phyloP scores from a whole-genome alignment of 2,329 filamentous ascomycete genomes.

The Incumbomyces delicatus region DNA sequence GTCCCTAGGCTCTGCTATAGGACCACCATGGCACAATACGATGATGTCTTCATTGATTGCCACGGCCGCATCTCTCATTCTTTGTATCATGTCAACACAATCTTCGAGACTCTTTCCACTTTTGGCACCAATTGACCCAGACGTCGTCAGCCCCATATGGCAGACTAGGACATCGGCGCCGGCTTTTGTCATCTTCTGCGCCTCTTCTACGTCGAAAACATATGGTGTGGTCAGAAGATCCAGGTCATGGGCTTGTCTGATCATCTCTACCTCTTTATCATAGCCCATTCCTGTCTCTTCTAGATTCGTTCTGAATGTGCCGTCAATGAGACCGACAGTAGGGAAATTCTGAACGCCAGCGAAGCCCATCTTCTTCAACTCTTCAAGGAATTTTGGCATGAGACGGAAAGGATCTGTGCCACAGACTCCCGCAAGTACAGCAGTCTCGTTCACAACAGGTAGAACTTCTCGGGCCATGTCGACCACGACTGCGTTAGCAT shows the following conservation, averaged over 20 bases:
- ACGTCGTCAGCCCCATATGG: slow-evolving; percentile 59
- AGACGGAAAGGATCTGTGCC: slow-evolving; percentile 59
- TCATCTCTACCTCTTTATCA: slow-evolving; percentile 56
- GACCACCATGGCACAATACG: slow-evolving; percentile 61
- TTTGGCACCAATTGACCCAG: slow-evolving; percentile 54
- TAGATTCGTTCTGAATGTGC: slow-evolving; percentile 55
- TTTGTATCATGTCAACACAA: slow-evolving; percentile 52
- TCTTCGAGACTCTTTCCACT: slow-evolving; percentile 55
- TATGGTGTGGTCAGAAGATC: slow-evolving; percentile 61
- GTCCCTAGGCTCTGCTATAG: slow-evolving; percentile 55
- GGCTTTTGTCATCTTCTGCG: slow-evolving; percentile 50
- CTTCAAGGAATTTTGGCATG: slow-evolving; percentile 50
- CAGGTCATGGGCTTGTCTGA: slow-evolving; percentile 48
- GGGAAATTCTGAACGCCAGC: slow-evolving; percentile 65
- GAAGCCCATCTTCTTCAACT: slow-evolving; percentile 55
- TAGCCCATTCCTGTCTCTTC: slow-evolving; percentile 67
- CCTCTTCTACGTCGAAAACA: slow-evolving; percentile 56
- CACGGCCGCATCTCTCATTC: slow-evolving; percentile 52
- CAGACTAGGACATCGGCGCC: slow-evolving; percentile 60
- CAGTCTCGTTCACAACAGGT: slow-evolving; percentile 47
- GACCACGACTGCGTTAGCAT: slow-evolving; percentile 59
- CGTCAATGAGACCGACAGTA: slow-evolving; percentile 57
- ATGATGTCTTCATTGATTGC: slow-evolving; percentile 48
- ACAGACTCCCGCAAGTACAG: slow-evolving; percentile 61
- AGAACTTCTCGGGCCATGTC: slow-evolving; percentile 62